Evolutionary conservation across 352 stramenopile genomes (phyloP), one percentile per base, ranked within the genome.

Genomic region (Globisporangium mamillatum): DNA sequence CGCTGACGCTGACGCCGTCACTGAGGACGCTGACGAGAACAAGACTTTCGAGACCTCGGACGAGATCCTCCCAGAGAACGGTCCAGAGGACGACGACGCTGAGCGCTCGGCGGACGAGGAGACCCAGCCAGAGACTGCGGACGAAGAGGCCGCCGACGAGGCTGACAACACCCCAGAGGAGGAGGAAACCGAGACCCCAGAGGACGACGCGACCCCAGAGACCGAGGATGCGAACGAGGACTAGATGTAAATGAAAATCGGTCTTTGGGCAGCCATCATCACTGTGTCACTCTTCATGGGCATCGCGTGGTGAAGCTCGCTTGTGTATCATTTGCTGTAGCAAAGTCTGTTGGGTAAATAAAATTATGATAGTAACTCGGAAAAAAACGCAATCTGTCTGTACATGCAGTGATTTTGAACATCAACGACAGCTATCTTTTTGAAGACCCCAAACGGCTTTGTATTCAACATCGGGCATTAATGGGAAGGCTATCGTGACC

Each of bases 21-120:
- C 36, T 18, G 38, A 46, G 10, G 38, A 46, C 5, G n/a, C 5
- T 24, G 57, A 63, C 6, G 57, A 12, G 59, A 64, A 22, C 25
- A 29, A 57, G 44, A 24, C 34, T 1, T 58, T 58, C 29, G 32
- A 58, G 29, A 41, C 29, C 16, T 50, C 48, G 10, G 50, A 68
- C 25, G 63, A 62, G 60, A 66, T 59, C 27, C 60, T 66, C 10
- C 60, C 60, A 12, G 44, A 66, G 60, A 66, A 12, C 27, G 60
- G 60, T 12, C 60, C 60, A 12, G 60, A 57, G 10, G 44, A 66
- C 22, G 22, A 32, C 34, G 48, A 46, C 18, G 57, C 38, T 36
- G 62, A 67, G 52, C 32, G 32, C 34, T 52, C 53, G 22, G 14
- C 34, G 6, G 25, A 54, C 14, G 52, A 67, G 24, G 9, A 29